Conservation (phyloP, 164 flowering plant species). For the Hamamelis virginiana region DNA sequence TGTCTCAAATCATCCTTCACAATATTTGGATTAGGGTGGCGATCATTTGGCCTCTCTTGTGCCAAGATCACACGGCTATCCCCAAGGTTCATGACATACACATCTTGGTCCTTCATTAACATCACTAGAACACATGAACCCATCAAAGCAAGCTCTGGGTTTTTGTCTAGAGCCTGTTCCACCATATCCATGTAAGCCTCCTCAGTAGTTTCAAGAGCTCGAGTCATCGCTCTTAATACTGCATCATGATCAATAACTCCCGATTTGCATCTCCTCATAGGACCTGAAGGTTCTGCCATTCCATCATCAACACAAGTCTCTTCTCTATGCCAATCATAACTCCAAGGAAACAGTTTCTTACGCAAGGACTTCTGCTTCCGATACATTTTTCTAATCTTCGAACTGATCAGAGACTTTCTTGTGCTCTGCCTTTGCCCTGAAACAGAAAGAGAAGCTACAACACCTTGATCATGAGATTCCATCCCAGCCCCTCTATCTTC, state of each 20-base stretch:
- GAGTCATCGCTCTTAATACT: slow-evolving; percentile 58
- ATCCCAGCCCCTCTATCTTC: slow-evolving; percentile 29
- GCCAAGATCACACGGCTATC: slow-evolving; percentile 70
- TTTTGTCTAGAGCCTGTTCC: slow-evolving; percentile 45
- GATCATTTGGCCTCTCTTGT: slow-evolving; percentile 50
- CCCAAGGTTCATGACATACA: slow-evolving; percentile 72
- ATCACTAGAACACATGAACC: slow-evolving; percentile 70
- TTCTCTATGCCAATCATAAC: slow-evolving; percentile 72
- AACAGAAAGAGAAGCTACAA: slow-evolving; percentile 17
- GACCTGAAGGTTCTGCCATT: slow-evolving; percentile 32
- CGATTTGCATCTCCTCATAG: slow-evolving; percentile 50
- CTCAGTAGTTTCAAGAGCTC: slow-evolving; percentile 57
- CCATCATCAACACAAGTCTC: slow-evolving; percentile 31
- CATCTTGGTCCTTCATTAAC: slow-evolving; percentile 77
- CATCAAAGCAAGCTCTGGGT: slow-evolving; percentile 71
- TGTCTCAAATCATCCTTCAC: slow-evolving; percentile 45
- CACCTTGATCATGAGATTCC: slow-evolving; percentile 23
- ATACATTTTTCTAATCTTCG: slow-evolving; percentile 53
- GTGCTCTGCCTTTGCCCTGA: slow-evolving; percentile 30
- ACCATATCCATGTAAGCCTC: slow-evolving; percentile 64
- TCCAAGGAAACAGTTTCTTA: slow-evolving; percentile 67
- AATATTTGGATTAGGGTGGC: slow-evolving; percentile 32
- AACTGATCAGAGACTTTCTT: slow-evolving; percentile 34
- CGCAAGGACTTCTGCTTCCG: slow-evolving; percentile 60
- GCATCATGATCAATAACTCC: slow-evolving; percentile 53